Evolutionary conservation across 176 grass and related monocot species (phyloP), one percentile per base, ranked within the genome.

Genomic region (Ananas comosus): DNA sequence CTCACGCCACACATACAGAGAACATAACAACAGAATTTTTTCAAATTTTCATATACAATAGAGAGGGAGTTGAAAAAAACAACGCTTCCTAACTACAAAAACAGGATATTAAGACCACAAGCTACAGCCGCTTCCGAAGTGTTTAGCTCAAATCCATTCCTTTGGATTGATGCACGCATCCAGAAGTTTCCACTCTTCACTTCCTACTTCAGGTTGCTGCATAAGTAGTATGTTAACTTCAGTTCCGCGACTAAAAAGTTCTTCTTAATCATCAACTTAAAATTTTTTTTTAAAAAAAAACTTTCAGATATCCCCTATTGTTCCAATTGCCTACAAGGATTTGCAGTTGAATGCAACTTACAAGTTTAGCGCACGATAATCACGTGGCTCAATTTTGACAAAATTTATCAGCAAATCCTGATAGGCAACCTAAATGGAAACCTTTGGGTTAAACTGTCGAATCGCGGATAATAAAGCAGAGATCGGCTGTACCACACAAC

Each of bases 111-210:
- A 2, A 42, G 4, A 58, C 14, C 51, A 27, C 52, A 51, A 47
- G 13, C 53, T 50, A 13, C 9, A n/a, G n/a, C 2, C 9, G 11
- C 12, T 18, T 22, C 56, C 7, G 1, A 22, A 61, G 13, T 7
- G 13, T 61, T 61, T 61, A 10, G 16, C 67, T 83, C 72, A 97
- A 25, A 97, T 56, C 94, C 94, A 99, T 68, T 99, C 87, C 80
- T 90, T 99, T 1, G 94, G 89, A 12, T 99, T 93, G 64, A 90
- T 91, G 81, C 94, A 99, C 3, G 94, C 89, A 33, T 99, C 89
- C 0, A 99, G 80, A 81, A 99, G 94, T 63, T 93, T 99, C 87
- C 87, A 93, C 64, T 99, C 94, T 82, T 90, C 87, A 48, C 77
- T 99, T 57, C 94, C 94, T 90, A 81, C 84, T 64, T 93, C 80